Conservation (phyloP, 1,284 basidiomycete genomes). For the Cryptococcus sp. region DNA sequence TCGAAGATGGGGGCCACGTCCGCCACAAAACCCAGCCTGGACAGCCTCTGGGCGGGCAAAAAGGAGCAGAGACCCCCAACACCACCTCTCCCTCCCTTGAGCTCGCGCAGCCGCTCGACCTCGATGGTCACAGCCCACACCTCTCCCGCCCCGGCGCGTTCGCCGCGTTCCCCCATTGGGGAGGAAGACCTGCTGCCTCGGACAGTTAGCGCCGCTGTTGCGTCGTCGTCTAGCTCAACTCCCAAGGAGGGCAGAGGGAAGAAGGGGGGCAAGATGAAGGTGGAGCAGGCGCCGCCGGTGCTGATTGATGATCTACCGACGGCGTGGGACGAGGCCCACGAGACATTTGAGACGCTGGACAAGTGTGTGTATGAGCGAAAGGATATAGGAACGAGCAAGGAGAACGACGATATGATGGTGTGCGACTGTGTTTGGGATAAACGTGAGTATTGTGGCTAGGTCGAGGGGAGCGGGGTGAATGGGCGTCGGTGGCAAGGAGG, state of each 20-base stretch:
- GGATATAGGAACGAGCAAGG: conserved; percentile 78
- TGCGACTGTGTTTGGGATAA: conserved; percentile 83
- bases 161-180: conserved; percentile 4
- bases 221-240: conserved; percentile 3
- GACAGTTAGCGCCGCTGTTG: conserved; percentile 2
- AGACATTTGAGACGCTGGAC: conserved; percentile 69
- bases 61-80: background rate
- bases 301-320: conserved; percentile 72
- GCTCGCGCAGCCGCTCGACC: too few species aligned
- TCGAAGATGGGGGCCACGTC: background rate
- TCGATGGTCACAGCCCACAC: too few species aligned
- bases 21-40: background rate
- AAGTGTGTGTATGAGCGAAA: conserved; percentile 86
- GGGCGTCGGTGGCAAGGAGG: conserved; percentile 3
- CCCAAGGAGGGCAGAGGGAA: background rate
- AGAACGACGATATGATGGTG: conserved; percentile 84
- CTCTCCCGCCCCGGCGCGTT: too few species aligned
- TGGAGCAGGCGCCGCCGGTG: conserved; percentile 10
- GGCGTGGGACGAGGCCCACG: conserved; percentile 69
- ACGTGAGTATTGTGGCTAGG: conserved; percentile 58
- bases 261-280: background rate
- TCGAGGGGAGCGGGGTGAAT: background rate
- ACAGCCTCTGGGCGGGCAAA: background rate
- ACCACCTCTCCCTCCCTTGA: background rate
- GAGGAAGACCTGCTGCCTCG: conserved; percentile 18